Base-by-base conservation (phyloP, 2,329 filamentous ascomycete species). In the Ophiostoma ips region DNA sequence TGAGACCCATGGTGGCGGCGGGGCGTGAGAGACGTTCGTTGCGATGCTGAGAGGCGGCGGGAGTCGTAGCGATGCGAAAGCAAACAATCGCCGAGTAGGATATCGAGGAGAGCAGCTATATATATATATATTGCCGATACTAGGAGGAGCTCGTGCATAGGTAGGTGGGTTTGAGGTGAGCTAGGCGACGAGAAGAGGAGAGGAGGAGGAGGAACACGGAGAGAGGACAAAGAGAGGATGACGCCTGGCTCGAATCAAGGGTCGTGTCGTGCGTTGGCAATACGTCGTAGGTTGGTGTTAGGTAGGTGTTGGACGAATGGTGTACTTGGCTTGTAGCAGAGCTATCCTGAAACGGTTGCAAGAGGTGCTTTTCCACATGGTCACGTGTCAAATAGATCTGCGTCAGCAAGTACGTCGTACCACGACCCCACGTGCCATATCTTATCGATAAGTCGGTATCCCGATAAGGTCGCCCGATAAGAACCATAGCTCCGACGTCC, bases 1-100 rank as follows among this genome's bases (percentile, higher is more conserved):
- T 75, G 63, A 94, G 71, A 31, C 79, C 83, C 89, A 95, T 95
- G 54, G 49, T 71, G 59, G 35, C 40, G n/a, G 41, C n/a, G 21
- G 33, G 10, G 13, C 12, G 36, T 11, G 46, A 10, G 40, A 13
- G 38, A 19, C 31, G 10, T 28, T 5, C 24, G 24, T 28, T 28
- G n/a, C n/a, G n/a, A 28, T 5, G 18, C 5, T 19, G 15, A 30
- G 28, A 34, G 47, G 3, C 21, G 18, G 12, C n/a, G 16, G 5
- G 13, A 11, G 13, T n/a, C n/a, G n/a, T n/a, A n/a, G n/a, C n/a
- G n/a, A n/a, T n/a, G n/a, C n/a, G n/a, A n/a, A n/a, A n/a, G n/a
- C n/a, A n/a, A 11, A 28, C 34, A 15, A 15, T 35, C 6, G 11
- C 30, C 30, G 30, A 34, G 13, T 11, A 34, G 31, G 31, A 34